A percentile compares a stretch with the other conserved stretches of the same genome.
phyloP scores from a whole-genome alignment of 805 yeast genomes.

The Diddensiella santjacobensis region DNA sequence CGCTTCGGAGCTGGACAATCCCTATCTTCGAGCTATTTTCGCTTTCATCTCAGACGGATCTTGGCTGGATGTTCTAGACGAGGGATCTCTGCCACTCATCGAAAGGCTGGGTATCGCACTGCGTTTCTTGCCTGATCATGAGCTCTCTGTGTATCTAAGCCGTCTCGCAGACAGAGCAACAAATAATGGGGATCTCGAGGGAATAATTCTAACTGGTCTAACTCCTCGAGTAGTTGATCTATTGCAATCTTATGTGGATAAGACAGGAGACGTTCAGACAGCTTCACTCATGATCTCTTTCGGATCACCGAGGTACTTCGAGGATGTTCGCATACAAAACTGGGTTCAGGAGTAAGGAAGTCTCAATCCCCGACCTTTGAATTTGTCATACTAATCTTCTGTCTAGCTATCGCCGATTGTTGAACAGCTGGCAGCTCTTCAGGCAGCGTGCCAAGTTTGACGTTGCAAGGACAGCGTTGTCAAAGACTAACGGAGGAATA shows the following conservation, averaged over 20 bases:
- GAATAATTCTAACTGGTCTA: constrained; percentile 85
- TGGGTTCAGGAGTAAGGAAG: constrained; percentile 58
- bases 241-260: constrained; percentile 79
- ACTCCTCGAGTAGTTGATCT: constrained; percentile 80
- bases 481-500: constrained; percentile 49
- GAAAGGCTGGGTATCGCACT: constrained; percentile 90
- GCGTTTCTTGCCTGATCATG: constrained; percentile 76
- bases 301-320: constrained; percentile 81
- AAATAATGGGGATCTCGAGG: constrained; percentile 81
- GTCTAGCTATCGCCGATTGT: constrained; percentile 49
- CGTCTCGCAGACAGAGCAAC: constrained; percentile 69
- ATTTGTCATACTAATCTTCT: background rate
- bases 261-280: constrained; percentile 88
- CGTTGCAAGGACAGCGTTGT: constrained; percentile 64
- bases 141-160: constrained; percentile 62
- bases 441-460: constrained; percentile 81
- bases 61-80: constrained; percentile 95
- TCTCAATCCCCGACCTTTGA: no score
- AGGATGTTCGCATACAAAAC: constrained; percentile 63
- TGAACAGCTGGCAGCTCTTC: constrained; percentile 80
- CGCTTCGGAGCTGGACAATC: constrained; percentile 84
- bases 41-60: constrained; percentile 91
- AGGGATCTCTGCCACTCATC: constrained; percentile 77
- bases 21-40: constrained; percentile 86
- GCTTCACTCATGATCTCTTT: constrained; percentile 77